Base-by-base conservation (phyloP, 768 basidiomycete genomes). In the Sporobolomyces pararoseus region DNA sequence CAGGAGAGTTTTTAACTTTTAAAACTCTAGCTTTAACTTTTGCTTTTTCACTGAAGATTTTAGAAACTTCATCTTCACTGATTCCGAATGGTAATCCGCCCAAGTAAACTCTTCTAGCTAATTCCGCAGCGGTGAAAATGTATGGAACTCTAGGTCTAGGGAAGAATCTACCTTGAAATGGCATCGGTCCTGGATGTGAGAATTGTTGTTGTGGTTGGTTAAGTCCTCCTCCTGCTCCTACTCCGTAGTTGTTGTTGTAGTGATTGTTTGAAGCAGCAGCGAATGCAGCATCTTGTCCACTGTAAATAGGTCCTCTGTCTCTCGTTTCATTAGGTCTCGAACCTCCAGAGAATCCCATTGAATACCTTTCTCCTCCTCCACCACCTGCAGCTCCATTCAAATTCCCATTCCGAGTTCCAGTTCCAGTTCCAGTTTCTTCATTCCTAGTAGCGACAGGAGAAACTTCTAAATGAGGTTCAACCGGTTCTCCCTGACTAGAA, bases 121-220 rank as follows among this genome's bases (percentile, higher is more conserved):
- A 52, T 35, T 70, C 68, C 44, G 68, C 68, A 12, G 68, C 68
- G 5, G 68, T 70, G 17, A 70, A 65, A 35, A 60, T 16, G 51
- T 54, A 34, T 2, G 68, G 68, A 1, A 49, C 44, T 17, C 35
- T 21, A 39, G 63, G 63, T 13, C 63, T 57, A 23, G 58, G 68
- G 50, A 61, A 60, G 50, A 53, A 60, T 10, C 68, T 42, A 10
- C 14, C 39, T 29, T n/a, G 19, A 50, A 25, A 31, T 13, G 29
- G 54, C 21, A 39, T 27, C n/a, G 39, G 27, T 6, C 34, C 46
- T 17, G n/a, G 51, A 29, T 54, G 51, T 39, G 21, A 42, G 31
- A 25, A 44, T n/a, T 35, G 27, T 32, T n/a, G 32, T n/a, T 17
- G 16, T 34, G 32, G 31, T 47, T 12, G 25, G n/a, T 62, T 35